phyloP scores from a whole-genome alignment of 2,329 filamentous ascomycete genomes.

The Dothidotthia symphoricarpi region DNA sequence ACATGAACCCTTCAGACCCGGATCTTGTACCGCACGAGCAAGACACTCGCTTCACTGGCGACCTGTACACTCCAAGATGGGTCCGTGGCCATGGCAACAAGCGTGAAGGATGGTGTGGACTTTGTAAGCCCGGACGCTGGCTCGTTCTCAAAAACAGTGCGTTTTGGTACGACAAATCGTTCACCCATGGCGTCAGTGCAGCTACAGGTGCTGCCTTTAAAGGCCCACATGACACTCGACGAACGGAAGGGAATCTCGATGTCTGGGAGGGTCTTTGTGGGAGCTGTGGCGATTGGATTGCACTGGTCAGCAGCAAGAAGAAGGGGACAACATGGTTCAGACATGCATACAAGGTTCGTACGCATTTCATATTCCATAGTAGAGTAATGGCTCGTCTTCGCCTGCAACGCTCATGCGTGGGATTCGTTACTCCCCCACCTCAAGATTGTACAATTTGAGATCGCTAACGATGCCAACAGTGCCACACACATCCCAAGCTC shows the following conservation, averaged over 20 bases:
- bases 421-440: slow-evolving; percentile 2
- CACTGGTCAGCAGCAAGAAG: slow-evolving; percentile 80
- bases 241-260: slow-evolving; percentile 77
- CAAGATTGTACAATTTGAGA: slow-evolving; percentile 11
- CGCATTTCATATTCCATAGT: neutral
- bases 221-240: slow-evolving; percentile 69
- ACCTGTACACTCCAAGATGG: slow-evolving; percentile 81
- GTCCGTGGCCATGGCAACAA: slow-evolving; percentile 83
- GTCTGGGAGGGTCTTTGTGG: slow-evolving; percentile 79
- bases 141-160: slow-evolving; percentile 85
- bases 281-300: slow-evolving; percentile 77
- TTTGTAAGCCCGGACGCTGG: slow-evolving; percentile 84
- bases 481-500: slow-evolving; percentile 46
- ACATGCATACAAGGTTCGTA: slow-evolving; percentile 77
- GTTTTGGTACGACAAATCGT: slow-evolving; percentile 92
- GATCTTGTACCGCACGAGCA: slow-evolving; percentile 77
- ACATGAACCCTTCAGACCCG: slow-evolving; percentile 76
- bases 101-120: slow-evolving; percentile 85
- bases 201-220: slow-evolving; percentile 77
- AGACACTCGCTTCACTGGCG: slow-evolving; percentile 70
- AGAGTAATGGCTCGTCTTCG: no score
- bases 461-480: slow-evolving; percentile 34
- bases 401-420: neutral
- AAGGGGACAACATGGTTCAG: slow-evolving; percentile 92
- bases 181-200: slow-evolving; percentile 82